Percentiles rank a stretch among this genome's conserved stretches.
phyloP scores from a whole-genome alignment of 306 rosid genomes.

The Canavalia gladiata region DNA sequence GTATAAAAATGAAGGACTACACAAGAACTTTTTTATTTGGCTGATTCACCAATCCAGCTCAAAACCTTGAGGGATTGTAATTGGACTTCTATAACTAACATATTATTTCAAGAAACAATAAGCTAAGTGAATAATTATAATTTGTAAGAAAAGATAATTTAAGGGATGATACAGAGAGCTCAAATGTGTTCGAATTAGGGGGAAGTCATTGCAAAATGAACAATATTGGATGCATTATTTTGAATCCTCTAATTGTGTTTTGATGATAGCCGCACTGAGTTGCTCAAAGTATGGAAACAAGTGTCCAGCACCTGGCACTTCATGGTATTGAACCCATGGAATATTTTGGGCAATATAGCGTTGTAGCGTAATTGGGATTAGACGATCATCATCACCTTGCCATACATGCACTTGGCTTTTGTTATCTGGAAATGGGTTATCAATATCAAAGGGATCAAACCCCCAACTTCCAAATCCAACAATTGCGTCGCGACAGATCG shows the following conservation, averaged over 20 bases:
- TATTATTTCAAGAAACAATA: too few species aligned
- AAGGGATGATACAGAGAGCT: too few species aligned
- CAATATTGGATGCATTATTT: constrained; percentile 30
- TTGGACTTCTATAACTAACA: too few species aligned
- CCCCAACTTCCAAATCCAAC: constrained; percentile 71
- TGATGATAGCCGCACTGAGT: constrained; percentile 51
- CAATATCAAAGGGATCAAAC: constrained; percentile 62
- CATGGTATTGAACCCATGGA: constrained; percentile 82
- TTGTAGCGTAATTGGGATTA: constrained; percentile 54
- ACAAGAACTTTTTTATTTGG: too few species aligned
- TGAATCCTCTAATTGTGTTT: constrained; percentile 45
- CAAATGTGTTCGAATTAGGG: too few species aligned
- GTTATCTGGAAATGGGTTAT: constrained; percentile 62
- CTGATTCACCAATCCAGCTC: too few species aligned
- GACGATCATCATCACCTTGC: constrained; percentile 76
- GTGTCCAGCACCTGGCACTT: constrained; percentile 72
- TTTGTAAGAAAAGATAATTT: too few species aligned
- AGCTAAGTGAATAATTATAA: too few species aligned
- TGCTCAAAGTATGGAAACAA: constrained; percentile 48
- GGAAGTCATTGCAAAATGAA: background rate
- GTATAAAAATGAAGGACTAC: too few species aligned
- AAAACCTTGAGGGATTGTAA: too few species aligned
- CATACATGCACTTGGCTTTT: constrained; percentile 67
- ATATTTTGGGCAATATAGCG: constrained; percentile 60
- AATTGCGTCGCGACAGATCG: constrained; percentile 57